Percentiles rank a stretch among this genome's conserved stretches.
Evolutionary conservation across 1,284 basidiomycete species (phyloP).

Genomic region (Mycena citricolor): DNA sequence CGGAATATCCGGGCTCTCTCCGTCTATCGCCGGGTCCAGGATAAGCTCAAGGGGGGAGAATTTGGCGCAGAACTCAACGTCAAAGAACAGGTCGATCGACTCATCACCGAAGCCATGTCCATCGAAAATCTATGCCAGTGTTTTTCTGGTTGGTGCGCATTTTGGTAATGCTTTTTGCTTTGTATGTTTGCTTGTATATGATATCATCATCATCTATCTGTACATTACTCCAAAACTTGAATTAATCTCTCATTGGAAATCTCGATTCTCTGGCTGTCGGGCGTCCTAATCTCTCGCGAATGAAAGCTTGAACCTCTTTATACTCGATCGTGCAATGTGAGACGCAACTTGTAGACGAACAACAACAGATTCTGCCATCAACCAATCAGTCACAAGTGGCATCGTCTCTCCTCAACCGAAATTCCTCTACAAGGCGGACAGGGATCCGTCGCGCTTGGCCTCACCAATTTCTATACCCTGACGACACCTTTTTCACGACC

Average conservation of each 20-base stretch:
- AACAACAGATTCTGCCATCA: neutral
- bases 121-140: conserved; percentile 94
- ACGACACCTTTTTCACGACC: conserved; percentile 21
- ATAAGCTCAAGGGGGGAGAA: conserved; percentile 91
- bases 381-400: neutral
- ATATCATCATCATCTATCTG: too few relatives aligned
- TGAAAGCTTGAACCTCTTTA: too few relatives aligned
- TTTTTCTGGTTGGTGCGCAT: conserved; percentile 88
- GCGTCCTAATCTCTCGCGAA: too few relatives aligned
- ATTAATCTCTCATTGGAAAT: too few relatives aligned
- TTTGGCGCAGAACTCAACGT: conserved; percentile 84
- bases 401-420: neutral
- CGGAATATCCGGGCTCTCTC: conserved; percentile 87
- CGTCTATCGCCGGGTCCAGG: conserved; percentile 90
- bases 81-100: conserved; percentile 81
- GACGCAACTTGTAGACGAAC: too few relatives aligned
- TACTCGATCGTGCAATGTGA: too few relatives aligned
- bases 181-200: too few relatives aligned
- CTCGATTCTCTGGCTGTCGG: too few relatives aligned
- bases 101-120: conserved; percentile 89
- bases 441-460: conserved; percentile 21
- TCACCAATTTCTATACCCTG: conserved; percentile 24
- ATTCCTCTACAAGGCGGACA: conserved; percentile 19
- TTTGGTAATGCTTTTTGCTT: conserved; percentile 17
- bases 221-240: too few relatives aligned